These are phyloP conservation scores for Phytophthora fragariaefolia DNA, from an alignment of 352 stramenopile species.

Conservation along the genomic window DNA sequence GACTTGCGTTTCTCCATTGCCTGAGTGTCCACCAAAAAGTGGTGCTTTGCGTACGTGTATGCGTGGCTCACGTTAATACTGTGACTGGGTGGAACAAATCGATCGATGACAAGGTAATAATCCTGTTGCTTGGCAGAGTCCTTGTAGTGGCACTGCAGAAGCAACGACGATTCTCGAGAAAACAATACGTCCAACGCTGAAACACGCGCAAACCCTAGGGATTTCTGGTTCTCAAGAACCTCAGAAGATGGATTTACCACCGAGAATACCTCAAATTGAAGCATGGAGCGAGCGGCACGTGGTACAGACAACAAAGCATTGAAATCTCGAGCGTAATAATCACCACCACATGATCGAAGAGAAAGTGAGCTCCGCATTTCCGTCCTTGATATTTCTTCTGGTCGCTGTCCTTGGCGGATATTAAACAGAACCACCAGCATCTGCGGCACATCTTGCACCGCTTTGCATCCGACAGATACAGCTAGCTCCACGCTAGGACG, in stretches of 20 bases:
- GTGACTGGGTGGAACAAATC: slow-evolving; percentile 63
- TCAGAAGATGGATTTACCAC: slow-evolving; percentile 69
- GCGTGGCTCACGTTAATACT: slow-evolving; percentile 74
- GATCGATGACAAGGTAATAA: slow-evolving; percentile 82
- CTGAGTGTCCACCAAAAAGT: slow-evolving; percentile 82
- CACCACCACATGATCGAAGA: slow-evolving; percentile 69
- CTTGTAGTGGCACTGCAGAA: slow-evolving; percentile 67
- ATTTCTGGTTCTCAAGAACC: slow-evolving; percentile 60
- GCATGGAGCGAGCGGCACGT: slow-evolving; percentile 60
- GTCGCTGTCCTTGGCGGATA: slow-evolving; percentile 54
- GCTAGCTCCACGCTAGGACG: slow-evolving; percentile 70
- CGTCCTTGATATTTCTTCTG: slow-evolving; percentile 73
- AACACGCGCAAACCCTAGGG: slow-evolving; percentile 78
- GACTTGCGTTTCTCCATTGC: slow-evolving; percentile 56
- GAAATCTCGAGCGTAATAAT: slow-evolving; percentile 85
- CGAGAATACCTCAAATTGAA: slow-evolving; percentile 85
- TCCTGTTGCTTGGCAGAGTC: slow-evolving; percentile 52
- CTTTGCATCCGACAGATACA: slow-evolving; percentile 79
- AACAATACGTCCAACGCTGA: slow-evolving; percentile 77
- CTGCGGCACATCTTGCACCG: slow-evolving; percentile 64
- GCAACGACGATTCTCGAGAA: slow-evolving; percentile 74
- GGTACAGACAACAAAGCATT: slow-evolving; percentile 75
- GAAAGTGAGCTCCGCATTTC: slow-evolving; percentile 78
- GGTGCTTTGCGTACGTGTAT: slow-evolving; percentile 82
- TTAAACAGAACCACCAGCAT: slow-evolving; percentile 79